Percentiles rank a stretch among this genome's conserved stretches.
Conservation (phyloP, 2,329 filamentous ascomycete genomes). For the Paramyrothecium roridum region DNA sequence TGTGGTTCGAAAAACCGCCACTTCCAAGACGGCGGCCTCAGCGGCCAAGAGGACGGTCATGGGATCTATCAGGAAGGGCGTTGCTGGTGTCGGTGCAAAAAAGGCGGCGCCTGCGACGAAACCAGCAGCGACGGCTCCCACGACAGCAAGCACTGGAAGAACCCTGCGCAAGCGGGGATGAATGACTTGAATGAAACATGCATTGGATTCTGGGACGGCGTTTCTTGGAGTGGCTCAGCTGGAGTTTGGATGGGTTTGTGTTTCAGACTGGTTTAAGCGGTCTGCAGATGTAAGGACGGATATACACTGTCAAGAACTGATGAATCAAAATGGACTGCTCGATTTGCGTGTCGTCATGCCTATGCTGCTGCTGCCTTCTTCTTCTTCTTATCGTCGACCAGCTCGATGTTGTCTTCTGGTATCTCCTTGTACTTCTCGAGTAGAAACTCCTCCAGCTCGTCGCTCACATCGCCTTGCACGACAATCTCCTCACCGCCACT, state of each 20-base stretch:
- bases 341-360: background rate
- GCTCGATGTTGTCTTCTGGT: slow-evolving; percentile 91
- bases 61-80: slow-evolving; percentile 51
- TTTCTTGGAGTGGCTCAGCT: slow-evolving; percentile 13
- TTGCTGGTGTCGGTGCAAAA: slow-evolving; percentile 44
- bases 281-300: slow-evolving; percentile 8
- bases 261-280: background rate
- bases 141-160: slow-evolving; percentile 41
- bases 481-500: slow-evolving; percentile 93
- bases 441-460: slow-evolving; percentile 90
- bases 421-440: slow-evolving; percentile 85
- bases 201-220: slow-evolving; percentile 14
- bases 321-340: slow-evolving; percentile 13
- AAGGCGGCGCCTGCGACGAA: slow-evolving; percentile 42
- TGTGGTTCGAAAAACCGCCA: slow-evolving; percentile 54
- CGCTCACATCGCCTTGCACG: slow-evolving; percentile 93
- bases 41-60: slow-evolving; percentile 49
- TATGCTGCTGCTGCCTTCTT: slow-evolving; percentile 34
- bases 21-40: slow-evolving; percentile 30
- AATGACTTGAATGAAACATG: slow-evolving; percentile 7
- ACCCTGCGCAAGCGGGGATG: slow-evolving; percentile 53
- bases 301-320: slow-evolving; percentile 7
- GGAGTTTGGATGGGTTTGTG: slow-evolving; percentile 7
- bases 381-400: slow-evolving; percentile 96
- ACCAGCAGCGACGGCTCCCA: slow-evolving; percentile 35